Evolutionary conservation across 2,329 filamentous ascomycete species (phyloP), one percentile per base, ranked within the genome.

Genomic region (Phaeomoniella chlamydospora): DNA sequence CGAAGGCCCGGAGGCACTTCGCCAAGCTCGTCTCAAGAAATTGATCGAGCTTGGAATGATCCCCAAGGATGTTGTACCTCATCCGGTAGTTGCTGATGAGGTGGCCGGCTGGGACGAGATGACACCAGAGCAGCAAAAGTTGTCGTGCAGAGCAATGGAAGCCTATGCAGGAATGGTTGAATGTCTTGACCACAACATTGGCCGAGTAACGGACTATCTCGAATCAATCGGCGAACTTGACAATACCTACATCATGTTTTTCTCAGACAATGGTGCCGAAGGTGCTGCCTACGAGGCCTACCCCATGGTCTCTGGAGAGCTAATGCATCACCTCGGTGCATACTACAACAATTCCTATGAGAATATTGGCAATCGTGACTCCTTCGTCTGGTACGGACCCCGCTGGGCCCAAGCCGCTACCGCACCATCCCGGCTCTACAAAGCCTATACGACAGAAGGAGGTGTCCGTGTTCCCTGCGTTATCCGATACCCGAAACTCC

Each of bases 101-200:
- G 54, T 57, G 2, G 57, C 51, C 40, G 44, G 51, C 5, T 67
- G 62, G 64, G 49, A 51, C 3, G 53, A 59, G 10, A 45, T 66
- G 46, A 47, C 48, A 1, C 36, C 47, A 2, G 50, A 56, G 15
- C 55, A 65, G 39, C 53, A 55, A 37, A 51, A 49, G 5, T 57
- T 58, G 32, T 65, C 60, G 1, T 49, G 49, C 29, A 58, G 58
- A 11, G 54, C 62, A 0, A 69, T 68, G 65, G 65, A 69, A 35
- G 57, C 59, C 3, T 68, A 62, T 38, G 64, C 65, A 4, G 65
- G 52, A 3, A 68, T 68, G 63, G 64, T 68, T 6, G 64, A 67
- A 29, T 54, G 52, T 18, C 58, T 67, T 15, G 64, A 67, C 43
- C 35, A 45, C 29, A 61, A 63, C 36, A 56, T 67, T 18, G 64